A percentile compares a stretch with the other conserved stretches of the same genome.
Conservation (phyloP, 2,329 filamentous ascomycete species). For the Xylariaceae sp. region DNA sequence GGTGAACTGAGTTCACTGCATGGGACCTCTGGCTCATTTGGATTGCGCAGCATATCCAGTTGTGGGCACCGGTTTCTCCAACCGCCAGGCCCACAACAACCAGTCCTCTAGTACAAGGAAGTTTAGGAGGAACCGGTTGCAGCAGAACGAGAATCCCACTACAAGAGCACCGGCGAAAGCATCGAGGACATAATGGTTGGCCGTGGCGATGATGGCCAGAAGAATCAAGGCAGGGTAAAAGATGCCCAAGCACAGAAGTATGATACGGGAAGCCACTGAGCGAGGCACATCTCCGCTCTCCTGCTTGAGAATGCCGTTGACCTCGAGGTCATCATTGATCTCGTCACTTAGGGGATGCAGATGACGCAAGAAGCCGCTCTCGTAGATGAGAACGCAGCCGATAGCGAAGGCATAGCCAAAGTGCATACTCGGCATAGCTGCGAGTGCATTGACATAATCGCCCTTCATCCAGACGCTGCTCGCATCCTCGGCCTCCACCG, state of each 20-base stretch:
- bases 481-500: constrained; percentile 46
- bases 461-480: constrained; percentile 60
- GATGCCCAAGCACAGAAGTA: constrained; percentile 47
- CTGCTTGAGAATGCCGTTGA: constrained; percentile 28
- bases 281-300: constrained; percentile 32
- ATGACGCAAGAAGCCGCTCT: constrained; percentile 55
- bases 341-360: constrained; percentile 29
- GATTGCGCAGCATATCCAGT: constrained; percentile 40
- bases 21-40: constrained; percentile 10
- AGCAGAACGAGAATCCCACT: constrained; percentile 63
- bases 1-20: not conserved
- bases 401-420: constrained; percentile 63
- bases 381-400: constrained; percentile 58
- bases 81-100: constrained; percentile 64
- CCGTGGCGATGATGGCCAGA: constrained; percentile 64
- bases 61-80: constrained; percentile 67
- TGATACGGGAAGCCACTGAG: constrained; percentile 24
- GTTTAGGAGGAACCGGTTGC: constrained; percentile 60
- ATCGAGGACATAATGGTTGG: constrained; percentile 70
- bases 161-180: constrained; percentile 68
- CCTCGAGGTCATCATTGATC: constrained; percentile 25
- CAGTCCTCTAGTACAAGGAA: constrained; percentile 69
- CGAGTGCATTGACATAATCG: constrained; percentile 63
- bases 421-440: constrained; percentile 63
- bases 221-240: constrained; percentile 60